Evolutionary conservation across 2,329 filamentous ascomycete species (phyloP), one percentile per base, ranked within the genome.

Genomic region (Colletotrichum tropicale): DNA sequence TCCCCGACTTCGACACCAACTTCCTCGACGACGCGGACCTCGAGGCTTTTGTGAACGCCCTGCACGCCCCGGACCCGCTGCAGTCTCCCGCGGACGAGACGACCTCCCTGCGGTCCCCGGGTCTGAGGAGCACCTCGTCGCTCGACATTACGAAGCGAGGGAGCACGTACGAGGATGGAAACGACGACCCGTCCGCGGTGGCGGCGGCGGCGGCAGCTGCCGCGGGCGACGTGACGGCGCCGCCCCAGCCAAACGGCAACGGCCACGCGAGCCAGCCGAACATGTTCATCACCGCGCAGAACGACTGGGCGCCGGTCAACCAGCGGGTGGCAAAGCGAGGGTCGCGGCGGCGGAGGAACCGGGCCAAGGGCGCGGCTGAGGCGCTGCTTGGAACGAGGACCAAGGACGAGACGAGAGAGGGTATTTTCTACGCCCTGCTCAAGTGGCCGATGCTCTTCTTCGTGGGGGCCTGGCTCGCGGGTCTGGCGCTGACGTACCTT

Each of bases 261-360:
- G 73, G 66, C 58, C 75, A 76, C 71, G 84, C 78, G 77, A 77
- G 66, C 16, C 79, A 81, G 43, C 83, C 85, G 74, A 86, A 84
- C 52, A 85, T 91, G 66, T 96, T 96, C 82, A 95, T 98, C 80
- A 94, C 95, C 5, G 96, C 97, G 55, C 92, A 98, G 82, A 98
- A 98, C 83, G 97, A 99, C 87, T 99, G 97, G 97, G 93, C 95
- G 18, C 97, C 97, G 0, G 92, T 98, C 15, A 93, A 94, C 79
- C 92, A 96, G 82, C 93, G 91, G 73, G 89, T 96, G 26, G 82
- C 86, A 79, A 87, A 84, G 81, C 48, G 74, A n/a, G 74, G 70
- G 8, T 76, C 74, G 18, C 82, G 84, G 84, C 77, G 80, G 74
- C 84, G 81, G 76, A 83, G 81, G 79, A 85, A 78, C 66, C 87